Percentiles rank a stretch among this genome's conserved stretches.
Conservation (phyloP, 2,329 filamentous ascomycete species). For the Hypomyces rosellus region DNA sequence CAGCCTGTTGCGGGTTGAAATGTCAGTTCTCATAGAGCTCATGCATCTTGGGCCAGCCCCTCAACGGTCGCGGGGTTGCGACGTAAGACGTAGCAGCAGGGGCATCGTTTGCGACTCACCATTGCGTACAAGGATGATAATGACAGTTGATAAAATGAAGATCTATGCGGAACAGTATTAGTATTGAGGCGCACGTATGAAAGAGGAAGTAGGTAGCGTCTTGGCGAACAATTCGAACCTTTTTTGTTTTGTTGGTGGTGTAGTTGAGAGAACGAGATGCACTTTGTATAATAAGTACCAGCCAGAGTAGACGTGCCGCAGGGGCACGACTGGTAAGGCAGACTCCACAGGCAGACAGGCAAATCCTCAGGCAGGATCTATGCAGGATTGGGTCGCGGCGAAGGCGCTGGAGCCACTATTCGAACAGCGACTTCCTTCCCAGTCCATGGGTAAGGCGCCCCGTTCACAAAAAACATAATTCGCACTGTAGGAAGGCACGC, state of each 20-base stretch:
- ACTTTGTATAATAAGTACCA: not conserved
- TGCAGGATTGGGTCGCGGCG: slow-evolving; percentile 7
- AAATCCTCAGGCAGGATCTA: slow-evolving; percentile 8
- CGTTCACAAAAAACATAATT: not conserved
- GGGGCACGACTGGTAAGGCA: slow-evolving; percentile 11
- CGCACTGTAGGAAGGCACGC: not conserved
- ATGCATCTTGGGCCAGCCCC: slow-evolving; percentile 17
- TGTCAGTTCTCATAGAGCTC: slow-evolving; percentile 19
- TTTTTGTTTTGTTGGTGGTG: slow-evolving; percentile 11
- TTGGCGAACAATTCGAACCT: slow-evolving; percentile 13
- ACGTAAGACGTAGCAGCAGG: slow-evolving; percentile 2
- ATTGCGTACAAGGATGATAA: slow-evolving; percentile 20
- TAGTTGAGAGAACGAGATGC: slow-evolving; percentile 9
- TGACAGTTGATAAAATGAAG: slow-evolving; percentile 6
- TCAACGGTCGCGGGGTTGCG: slow-evolving; percentile 18
- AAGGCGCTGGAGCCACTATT: not conserved
- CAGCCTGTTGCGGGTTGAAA: slow-evolving; percentile 56
- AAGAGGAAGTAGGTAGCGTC: slow-evolving; percentile 10
- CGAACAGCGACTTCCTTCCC: not conserved
- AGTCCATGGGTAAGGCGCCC: not conserved
- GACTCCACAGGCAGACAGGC: slow-evolving; percentile 8
- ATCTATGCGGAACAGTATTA: not conserved
- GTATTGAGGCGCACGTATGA: slow-evolving; percentile 1
- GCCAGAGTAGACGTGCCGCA: slow-evolving; percentile 1
- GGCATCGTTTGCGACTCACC: slow-evolving; percentile 19